Evolutionary conservation across 2,329 filamentous ascomycete species (phyloP).

Genomic region (Botryotinia globosa): DNA sequence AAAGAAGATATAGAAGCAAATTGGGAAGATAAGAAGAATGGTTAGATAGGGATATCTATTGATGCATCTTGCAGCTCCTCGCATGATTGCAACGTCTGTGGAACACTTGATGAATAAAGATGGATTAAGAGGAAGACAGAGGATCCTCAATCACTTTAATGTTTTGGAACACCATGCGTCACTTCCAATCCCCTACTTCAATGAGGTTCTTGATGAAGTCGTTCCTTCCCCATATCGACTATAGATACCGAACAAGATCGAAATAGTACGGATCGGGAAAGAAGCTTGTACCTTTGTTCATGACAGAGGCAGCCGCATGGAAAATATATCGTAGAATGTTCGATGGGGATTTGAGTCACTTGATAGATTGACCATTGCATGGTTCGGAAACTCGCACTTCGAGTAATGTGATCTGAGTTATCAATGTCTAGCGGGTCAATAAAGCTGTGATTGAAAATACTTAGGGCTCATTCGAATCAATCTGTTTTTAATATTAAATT

Average conservation of each 20-base stretch:
- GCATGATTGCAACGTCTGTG: neutral
- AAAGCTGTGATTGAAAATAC: neutral
- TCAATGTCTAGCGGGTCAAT: neutral
- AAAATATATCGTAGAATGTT: too few relatives aligned
- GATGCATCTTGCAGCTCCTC: neutral
- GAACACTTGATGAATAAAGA: neutral
- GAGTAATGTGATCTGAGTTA: neutral
- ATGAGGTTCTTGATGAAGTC: neutral
- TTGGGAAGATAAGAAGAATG: neutral
- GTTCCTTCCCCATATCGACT: neutral
- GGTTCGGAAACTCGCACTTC: neutral
- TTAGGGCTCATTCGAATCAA: too few relatives aligned
- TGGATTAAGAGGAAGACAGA: neutral
- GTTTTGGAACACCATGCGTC: neutral
- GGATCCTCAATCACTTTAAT: neutral
- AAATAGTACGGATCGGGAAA: neutral
- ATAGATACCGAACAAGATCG: neutral
- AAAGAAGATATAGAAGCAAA: conserved; percentile 6
- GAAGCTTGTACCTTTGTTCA: neutral
- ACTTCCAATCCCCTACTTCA: neutral
- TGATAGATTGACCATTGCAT: neutral
- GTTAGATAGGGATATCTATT: neutral
- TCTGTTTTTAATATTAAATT: too few relatives aligned
- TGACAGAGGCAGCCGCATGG: neutral
- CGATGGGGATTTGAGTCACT: neutral